phyloP scores from a whole-genome alignment of 805 yeast species.

The Maudiozyma serrabonitensis region DNA sequence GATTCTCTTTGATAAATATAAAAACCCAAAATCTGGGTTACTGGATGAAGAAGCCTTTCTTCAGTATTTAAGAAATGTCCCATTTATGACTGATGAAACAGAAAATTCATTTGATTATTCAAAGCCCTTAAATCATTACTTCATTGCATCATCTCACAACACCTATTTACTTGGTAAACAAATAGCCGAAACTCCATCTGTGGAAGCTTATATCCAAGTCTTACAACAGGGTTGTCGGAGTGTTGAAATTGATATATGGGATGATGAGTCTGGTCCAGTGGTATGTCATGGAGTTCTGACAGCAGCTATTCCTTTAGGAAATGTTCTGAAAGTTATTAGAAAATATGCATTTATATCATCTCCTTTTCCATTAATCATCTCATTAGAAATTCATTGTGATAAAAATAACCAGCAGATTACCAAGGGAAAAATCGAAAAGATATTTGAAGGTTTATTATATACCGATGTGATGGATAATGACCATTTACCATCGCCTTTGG shows the following conservation, averaged over 20 bases:
- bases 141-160: slow-evolving; percentile 87
- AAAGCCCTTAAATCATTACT: slow-evolving; percentile 75
- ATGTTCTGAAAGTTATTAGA: slow-evolving; percentile 62
- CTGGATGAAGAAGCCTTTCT: slow-evolving; percentile 17
- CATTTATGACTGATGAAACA: slow-evolving; percentile 13
- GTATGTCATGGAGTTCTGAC: slow-evolving; percentile 92
- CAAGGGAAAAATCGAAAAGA: slow-evolving; percentile 41
- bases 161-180: slow-evolving; percentile 87
- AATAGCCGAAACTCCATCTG: slow-evolving; percentile 75
- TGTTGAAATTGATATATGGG: slow-evolving; percentile 95
- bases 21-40: slow-evolving; percentile 8
- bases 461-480: slow-evolving; percentile 11
- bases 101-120: slow-evolving; percentile 32
- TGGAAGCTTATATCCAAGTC: slow-evolving; percentile 80
- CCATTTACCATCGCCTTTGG: slow-evolving; percentile 61
- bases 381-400: slow-evolving; percentile 78
- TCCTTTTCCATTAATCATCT: slow-evolving; percentile 75
- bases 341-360: slow-evolving; percentile 85
- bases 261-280: slow-evolving; percentile 68
- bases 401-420: slow-evolving; percentile 55
- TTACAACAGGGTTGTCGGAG: slow-evolving; percentile 90
- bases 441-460: slow-evolving; percentile 51
- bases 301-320: slow-evolving; percentile 53
- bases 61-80: slow-evolving; percentile 26
- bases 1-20: slow-evolving; percentile 33